These are phyloP conservation scores for Rhypophila decipiens DNA, from an alignment of 495 filamentous ascomycete species.

Conservation along the genomic window DNA sequence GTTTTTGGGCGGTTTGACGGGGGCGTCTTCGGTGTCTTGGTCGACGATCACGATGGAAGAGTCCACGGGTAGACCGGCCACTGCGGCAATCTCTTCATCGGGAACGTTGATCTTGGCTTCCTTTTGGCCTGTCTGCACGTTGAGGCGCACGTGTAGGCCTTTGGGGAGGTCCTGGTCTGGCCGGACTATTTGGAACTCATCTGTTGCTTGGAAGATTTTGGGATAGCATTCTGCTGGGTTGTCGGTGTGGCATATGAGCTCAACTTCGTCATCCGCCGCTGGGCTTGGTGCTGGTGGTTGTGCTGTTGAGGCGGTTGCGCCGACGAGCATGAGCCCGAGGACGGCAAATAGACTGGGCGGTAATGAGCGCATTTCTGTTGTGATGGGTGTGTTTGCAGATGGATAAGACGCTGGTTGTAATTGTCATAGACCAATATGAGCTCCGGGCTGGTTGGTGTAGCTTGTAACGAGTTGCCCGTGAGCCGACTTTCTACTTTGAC, in stretches of 20 bases:
- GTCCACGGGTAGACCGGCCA: slow-evolving; percentile 41
- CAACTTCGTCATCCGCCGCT: slow-evolving; percentile 23
- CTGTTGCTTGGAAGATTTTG: slow-evolving; percentile 51
- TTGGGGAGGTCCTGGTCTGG: slow-evolving; percentile 58
- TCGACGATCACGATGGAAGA: slow-evolving; percentile 43
- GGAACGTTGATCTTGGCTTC: slow-evolving; percentile 57
- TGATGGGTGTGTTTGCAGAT: not conserved
- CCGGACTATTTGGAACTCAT: slow-evolving; percentile 54
- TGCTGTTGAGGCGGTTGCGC: slow-evolving; percentile 1
- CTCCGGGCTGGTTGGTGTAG: too few species aligned
- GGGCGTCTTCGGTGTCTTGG: slow-evolving; percentile 22
- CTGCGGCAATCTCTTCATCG: slow-evolving; percentile 32
- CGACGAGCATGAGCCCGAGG: slow-evolving; percentile 14
- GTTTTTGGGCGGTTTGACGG: slow-evolving; percentile 20
- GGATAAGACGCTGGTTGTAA: too few species aligned
- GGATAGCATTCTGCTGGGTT: slow-evolving; percentile 59
- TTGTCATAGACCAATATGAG: too few species aligned
- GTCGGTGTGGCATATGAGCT: slow-evolving; percentile 58
- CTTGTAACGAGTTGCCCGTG: too few species aligned
- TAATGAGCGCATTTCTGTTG: not conserved
- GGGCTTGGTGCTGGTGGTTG: slow-evolving; percentile 19
- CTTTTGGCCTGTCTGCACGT: slow-evolving; percentile 54
- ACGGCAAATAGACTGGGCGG: slow-evolving; percentile 20
- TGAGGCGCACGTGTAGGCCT: slow-evolving; percentile 57
- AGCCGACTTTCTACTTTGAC: too few species aligned